phyloP scores from a whole-genome alignment of 306 rosid genomes.

The Carpinus viminea region DNA sequence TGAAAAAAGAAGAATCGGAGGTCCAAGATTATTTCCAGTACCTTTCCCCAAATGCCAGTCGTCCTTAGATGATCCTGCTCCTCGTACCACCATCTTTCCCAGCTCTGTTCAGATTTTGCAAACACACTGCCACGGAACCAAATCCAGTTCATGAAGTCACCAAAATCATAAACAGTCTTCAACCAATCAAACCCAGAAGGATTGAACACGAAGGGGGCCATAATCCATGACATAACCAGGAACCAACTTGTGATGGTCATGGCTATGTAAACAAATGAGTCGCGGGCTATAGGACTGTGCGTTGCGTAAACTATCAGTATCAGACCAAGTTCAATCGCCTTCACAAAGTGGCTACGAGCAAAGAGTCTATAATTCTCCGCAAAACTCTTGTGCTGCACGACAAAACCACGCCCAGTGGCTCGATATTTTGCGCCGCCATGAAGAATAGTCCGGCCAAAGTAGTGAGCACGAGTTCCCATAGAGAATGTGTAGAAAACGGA shows the following conservation, averaged over 20 bases:
- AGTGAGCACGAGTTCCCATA: constrained; percentile 82
- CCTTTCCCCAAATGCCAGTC: constrained; percentile 78
- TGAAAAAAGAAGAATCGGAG: constrained; percentile 85
- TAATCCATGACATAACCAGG: constrained; percentile 71
- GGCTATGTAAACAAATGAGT: constrained; percentile 70
- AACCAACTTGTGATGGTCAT: constrained; percentile 86
- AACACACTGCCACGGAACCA: constrained; percentile 73
- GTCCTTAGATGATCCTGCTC: constrained; percentile 79
- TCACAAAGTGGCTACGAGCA: constrained; percentile 90
- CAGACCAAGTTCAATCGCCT: constrained; percentile 83
- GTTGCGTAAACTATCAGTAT: constrained; percentile 68
- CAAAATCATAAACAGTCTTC: constrained; percentile 79
- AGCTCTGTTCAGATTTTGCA: constrained; percentile 89
- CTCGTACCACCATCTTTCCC: constrained; percentile 98
- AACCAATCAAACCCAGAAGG: constrained; percentile 94
- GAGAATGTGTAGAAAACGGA: constrained; percentile 88
- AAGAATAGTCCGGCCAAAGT: constrained; percentile 77
- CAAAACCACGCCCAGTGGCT: constrained; percentile 94
- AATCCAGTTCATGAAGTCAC: constrained; percentile 82
- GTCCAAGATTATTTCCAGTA: constrained; percentile 70
- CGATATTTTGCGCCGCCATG: constrained; percentile 94
- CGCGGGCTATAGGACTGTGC: constrained; percentile 55
- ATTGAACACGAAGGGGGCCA: constrained; percentile 85
- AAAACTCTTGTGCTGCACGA: constrained; percentile 80
- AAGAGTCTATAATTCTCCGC: constrained; percentile 88